Conservation (phyloP, 148 eudicot genomes). For the Fagopyrum homotropicum region DNA sequence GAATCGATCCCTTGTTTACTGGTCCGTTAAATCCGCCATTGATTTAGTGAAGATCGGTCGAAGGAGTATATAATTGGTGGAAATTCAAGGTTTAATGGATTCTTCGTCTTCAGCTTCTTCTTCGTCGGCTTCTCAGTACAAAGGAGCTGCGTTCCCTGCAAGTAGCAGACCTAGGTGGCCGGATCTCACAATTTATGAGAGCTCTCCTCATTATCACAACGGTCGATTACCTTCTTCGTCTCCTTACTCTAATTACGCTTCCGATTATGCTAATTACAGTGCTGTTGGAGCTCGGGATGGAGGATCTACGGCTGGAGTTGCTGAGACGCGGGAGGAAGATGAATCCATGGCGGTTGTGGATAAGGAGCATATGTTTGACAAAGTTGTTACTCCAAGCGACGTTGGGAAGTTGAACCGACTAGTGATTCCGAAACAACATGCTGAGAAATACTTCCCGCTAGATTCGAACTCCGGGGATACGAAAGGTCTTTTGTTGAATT, state of each 20-base stretch:
- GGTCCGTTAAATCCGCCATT: neutral
- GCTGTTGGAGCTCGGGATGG: neutral
- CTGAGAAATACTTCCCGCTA: constrained; percentile 21
- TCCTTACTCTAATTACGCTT: neutral
- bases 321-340: neutral
- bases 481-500: constrained; percentile 21
- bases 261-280: neutral
- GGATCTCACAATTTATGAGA: constrained; percentile 12
- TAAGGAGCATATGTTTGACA: constrained; percentile 20
- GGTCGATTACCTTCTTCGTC: neutral
- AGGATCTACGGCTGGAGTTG: neutral
- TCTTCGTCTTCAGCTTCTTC: constrained; percentile 9
- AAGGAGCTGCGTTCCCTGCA: neutral
- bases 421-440: constrained; percentile 29
- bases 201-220: constrained; percentile 8
- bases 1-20: neutral
- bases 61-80: neutral
- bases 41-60: neutral
- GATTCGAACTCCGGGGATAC: constrained; percentile 12
- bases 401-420: constrained; percentile 25
- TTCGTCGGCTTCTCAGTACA: constrained; percentile 1
- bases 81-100: constrained; percentile 5
- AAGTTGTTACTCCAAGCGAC: constrained; percentile 28
- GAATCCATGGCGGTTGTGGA: constrained; percentile 1
- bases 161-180: neutral